Conservation (phyloP, 257 asterid species). For the Primulina tabacum region DNA sequence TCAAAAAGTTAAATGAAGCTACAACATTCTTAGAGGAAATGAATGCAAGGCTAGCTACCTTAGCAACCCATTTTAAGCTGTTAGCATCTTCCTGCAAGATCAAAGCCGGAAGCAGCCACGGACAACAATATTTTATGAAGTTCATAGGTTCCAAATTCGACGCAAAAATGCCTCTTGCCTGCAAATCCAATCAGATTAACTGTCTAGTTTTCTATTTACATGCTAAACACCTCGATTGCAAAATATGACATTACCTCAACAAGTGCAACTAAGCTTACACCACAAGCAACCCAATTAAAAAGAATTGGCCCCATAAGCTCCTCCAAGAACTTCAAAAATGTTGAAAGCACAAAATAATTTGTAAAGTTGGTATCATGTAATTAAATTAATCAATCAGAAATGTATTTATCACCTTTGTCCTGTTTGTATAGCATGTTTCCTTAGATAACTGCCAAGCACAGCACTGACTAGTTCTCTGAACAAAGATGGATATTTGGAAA, state of each 20-base stretch:
- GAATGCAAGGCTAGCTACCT: conserved; percentile 43
- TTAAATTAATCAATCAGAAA: conserved; percentile 21
- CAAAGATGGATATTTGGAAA: conserved; percentile 27
- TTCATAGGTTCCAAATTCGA: conserved; percentile 62
- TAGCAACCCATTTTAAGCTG: conserved; percentile 69
- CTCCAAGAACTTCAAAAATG: conserved; percentile 70
- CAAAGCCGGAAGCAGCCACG: conserved; percentile 93
- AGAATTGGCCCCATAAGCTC: conserved; percentile 82
- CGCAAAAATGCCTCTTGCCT: conserved; percentile 76
- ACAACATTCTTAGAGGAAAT: conserved; percentile 14
- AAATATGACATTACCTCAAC: conserved; percentile 66
- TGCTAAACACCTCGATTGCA: conserved; percentile 13
- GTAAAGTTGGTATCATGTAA: conserved; percentile 9
- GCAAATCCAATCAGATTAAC: conserved; percentile 26
- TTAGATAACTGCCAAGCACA: conserved; percentile 72
- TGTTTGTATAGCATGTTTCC: conserved; percentile 52
- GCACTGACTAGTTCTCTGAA: conserved; percentile 84
- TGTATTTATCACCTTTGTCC: conserved; percentile 63
- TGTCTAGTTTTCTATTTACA: conserved; percentile 19
- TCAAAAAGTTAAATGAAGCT: conserved; percentile 14
- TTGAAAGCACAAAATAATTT: conserved; percentile 18
- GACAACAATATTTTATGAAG: conserved; percentile 85
- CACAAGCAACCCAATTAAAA: conserved; percentile 86
- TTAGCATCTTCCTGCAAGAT: conserved; percentile 66
- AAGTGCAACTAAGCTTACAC: conserved; percentile 84